These are phyloP conservation scores for Paxillus ammoniavirescens DNA, from an alignment of 768 basidiomycete genomes.

Conservation along the genomic window DNA sequence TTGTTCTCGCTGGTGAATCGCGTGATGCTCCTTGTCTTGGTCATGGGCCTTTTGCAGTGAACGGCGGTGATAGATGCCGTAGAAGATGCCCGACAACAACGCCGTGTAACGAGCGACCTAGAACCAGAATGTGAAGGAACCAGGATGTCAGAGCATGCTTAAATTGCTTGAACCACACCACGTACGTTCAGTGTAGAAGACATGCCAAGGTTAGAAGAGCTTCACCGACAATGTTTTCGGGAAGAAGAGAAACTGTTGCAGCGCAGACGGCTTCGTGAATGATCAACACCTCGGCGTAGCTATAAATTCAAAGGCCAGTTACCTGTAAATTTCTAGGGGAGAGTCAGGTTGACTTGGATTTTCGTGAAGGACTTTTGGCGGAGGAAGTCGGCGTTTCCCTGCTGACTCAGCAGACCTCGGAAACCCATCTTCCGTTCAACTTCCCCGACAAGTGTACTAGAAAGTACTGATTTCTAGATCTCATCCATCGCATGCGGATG, in stretches of 20 bases:
- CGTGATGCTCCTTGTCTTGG: conserved; percentile 70
- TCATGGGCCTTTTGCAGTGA: conserved; percentile 84
- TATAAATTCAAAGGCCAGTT: neutral
- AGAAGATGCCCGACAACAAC: conserved; percentile 80
- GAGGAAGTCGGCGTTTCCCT: conserved; percentile 27
- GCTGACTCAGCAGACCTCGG: conserved; percentile 28
- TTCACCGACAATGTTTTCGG: conserved; percentile 3
- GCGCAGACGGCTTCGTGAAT: conserved; percentile 10
- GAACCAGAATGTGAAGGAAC: conserved; percentile 1
- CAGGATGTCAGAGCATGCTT: conserved; percentile 1
- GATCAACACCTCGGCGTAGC: conserved; percentile 1
- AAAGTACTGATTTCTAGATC: too few species aligned
- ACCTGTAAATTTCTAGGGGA: conserved; percentile 11
- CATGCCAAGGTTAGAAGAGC: conserved; percentile 40
- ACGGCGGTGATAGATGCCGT: conserved; percentile 90
- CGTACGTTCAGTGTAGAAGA: conserved; percentile 77
- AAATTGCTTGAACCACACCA: conserved; percentile 9
- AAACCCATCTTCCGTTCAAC: neutral
- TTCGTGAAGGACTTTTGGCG: conserved; percentile 17
- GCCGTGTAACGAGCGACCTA: conserved; percentile 96
- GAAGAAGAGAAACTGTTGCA: conserved; percentile 14
- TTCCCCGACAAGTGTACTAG: too few species aligned
- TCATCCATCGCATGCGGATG: too few species aligned
- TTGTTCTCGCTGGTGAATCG: conserved; percentile 68
- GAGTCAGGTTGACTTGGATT: conserved; percentile 9